Evolutionary conservation across 225 moss, liverwort and hornwort genomes (phyloP).

Genomic region (Sphagnum tenellum): DNA sequence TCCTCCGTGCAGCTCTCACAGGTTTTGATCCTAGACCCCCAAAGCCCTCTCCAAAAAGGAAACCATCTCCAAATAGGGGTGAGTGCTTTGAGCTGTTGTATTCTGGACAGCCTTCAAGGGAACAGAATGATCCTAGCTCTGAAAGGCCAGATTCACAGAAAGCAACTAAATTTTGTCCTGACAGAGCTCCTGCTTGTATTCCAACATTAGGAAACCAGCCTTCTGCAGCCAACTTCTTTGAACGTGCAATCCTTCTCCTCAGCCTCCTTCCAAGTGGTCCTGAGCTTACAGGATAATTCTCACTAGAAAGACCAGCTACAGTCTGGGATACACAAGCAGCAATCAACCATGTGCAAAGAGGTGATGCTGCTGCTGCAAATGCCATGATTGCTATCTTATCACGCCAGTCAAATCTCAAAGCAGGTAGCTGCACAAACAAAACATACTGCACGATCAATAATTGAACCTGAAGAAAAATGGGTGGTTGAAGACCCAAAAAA

Average conservation of each 20-base stretch:
- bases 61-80: constrained; percentile 35
- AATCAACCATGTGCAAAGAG: constrained; percentile 44
- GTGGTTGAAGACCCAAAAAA: no score
- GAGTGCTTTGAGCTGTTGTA: constrained; percentile 25
- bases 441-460: no score
- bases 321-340: constrained; percentile 42
- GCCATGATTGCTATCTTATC: no score
- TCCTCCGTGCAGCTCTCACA: constrained; percentile 17
- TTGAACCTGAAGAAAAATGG: no score
- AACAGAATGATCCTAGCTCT: constrained; percentile 29
- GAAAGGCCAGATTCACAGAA: constrained; percentile 47
- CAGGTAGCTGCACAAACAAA: no score
- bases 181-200: constrained; percentile 27
- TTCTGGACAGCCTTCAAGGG: constrained; percentile 35
- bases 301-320: constrained; percentile 23
- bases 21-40: constrained; percentile 24
- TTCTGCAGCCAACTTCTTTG: constrained; percentile 38
- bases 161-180: constrained; percentile 36
- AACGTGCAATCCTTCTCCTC: constrained; percentile 37
- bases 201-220: constrained; percentile 32
- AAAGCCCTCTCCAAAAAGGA: constrained; percentile 31
- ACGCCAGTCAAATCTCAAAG: no score
- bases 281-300: constrained; percentile 31
- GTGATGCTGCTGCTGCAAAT: constrained; percentile 22
- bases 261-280: constrained; percentile 40